Conservation (phyloP, 2,329 filamentous ascomycete genomes). For the Hirsutella thompsonii region DNA sequence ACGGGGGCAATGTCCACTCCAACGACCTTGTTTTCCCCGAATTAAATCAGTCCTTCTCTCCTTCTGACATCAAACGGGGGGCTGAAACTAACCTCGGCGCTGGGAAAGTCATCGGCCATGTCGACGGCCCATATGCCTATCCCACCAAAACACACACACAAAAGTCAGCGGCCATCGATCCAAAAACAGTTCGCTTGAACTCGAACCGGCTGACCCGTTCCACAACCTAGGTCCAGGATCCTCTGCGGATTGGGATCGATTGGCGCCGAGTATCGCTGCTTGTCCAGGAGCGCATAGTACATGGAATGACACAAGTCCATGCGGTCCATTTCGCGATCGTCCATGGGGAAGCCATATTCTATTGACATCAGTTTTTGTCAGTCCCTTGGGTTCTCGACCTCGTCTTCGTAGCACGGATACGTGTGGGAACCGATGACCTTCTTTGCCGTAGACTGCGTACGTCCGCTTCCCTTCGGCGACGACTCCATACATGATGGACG, state of each 20-base stretch:
- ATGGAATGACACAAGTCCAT: conserved; percentile 24
- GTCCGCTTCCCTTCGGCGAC: conserved; percentile 16
- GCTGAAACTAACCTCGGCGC: conserved; percentile 8
- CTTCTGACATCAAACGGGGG: too few species aligned
- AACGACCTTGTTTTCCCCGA: too few species aligned
- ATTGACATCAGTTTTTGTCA: neutral
- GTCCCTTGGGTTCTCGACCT: too few species aligned
- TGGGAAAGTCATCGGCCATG: conserved; percentile 23
- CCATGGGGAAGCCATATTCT: conserved; percentile 27
- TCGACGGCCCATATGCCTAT: conserved; percentile 20
- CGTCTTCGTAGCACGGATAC: neutral
- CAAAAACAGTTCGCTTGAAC: too few species aligned
- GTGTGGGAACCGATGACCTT: conserved; percentile 9
- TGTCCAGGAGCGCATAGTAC: conserved; percentile 15
- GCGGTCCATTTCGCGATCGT: conserved; percentile 23
- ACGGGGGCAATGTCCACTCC: conserved; percentile 13
- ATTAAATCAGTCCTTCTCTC: too few species aligned
- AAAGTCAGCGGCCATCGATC: neutral
- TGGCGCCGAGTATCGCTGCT: conserved; percentile 12
- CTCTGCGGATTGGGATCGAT: conserved; percentile 12
- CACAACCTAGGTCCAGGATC: conserved; percentile 15
- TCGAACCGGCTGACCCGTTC: conserved; percentile 7
- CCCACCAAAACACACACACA: too few species aligned
- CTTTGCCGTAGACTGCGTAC: conserved; percentile 19
- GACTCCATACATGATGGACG: conserved; percentile 12